These are phyloP conservation scores for Carex pumila DNA, from an alignment of 176 grass and related monocot genomes.

Conservation along the genomic window DNA sequence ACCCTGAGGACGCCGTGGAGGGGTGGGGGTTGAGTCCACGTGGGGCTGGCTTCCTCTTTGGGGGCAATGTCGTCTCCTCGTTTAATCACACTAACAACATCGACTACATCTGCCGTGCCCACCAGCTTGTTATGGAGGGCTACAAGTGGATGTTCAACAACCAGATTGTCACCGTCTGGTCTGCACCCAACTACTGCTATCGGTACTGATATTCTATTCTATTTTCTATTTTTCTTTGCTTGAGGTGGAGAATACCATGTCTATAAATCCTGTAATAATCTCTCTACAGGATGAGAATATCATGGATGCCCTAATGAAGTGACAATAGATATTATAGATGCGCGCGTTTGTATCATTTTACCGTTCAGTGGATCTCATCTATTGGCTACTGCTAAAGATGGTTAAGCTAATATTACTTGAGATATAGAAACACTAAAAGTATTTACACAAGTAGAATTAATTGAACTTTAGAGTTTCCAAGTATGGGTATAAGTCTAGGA, in stretches of 20 bases:
- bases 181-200: constrained; percentile 98
- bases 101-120: constrained; percentile 96
- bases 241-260: background rate
- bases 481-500: background rate
- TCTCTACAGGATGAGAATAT: background rate
- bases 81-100: constrained; percentile 96
- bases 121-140: constrained; percentile 99
- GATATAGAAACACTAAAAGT: background rate
- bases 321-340: background rate
- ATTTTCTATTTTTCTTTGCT: background rate
- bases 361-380: background rate
- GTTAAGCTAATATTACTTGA: background rate
- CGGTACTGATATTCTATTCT: constrained; percentile 43
- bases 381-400: background rate
- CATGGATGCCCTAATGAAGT: background rate
- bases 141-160: constrained; percentile 99
- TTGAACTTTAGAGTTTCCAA: background rate
- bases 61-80: constrained; percentile 69
- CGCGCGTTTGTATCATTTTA: background rate
- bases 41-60: constrained; percentile 92
- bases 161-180: constrained; percentile 99
- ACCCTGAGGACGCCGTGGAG: constrained; percentile 92
- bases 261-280: background rate
- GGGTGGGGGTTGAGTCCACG: constrained; percentile 95
- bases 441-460: background rate